Percentiles rank a stretch among this genome's conserved stretches.
phyloP scores from a whole-genome alignment of 2,329 filamentous ascomycete genomes.

The Aureobasidium sp. region DNA sequence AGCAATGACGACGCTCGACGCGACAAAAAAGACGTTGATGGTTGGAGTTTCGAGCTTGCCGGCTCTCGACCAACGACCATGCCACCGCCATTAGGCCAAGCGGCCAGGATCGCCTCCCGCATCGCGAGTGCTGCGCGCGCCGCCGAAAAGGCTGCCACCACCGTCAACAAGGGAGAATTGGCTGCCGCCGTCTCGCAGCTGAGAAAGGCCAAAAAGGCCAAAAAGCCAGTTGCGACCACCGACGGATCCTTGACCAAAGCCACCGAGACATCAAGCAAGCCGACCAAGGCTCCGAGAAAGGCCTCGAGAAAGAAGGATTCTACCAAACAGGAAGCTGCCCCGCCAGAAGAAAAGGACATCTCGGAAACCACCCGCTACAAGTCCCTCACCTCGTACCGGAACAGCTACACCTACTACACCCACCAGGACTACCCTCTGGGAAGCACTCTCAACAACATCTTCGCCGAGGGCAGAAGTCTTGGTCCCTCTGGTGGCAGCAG shows the following conservation, averaged over 20 bases:
- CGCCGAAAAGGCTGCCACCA: neutral
- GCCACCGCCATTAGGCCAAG: neutral
- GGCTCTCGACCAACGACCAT: neutral
- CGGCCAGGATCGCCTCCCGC: neutral
- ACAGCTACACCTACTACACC: neutral
- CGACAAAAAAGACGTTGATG: conserved; percentile 9
- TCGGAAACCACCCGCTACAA: neutral
- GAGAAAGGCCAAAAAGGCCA: neutral
- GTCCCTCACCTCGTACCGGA: neutral
- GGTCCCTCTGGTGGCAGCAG: neutral
- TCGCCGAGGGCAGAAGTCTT: neutral
- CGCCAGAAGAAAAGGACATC: neutral
- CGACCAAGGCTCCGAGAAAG: neutral
- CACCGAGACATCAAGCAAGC: neutral
- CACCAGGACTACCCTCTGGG: conserved; percentile 10
- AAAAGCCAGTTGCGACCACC: neutral
- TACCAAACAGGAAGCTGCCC: neutral
- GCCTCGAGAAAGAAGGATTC: neutral
- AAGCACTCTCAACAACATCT: neutral
- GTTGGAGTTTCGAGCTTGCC: neutral
- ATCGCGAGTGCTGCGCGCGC: neutral
- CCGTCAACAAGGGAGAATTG: neutral
- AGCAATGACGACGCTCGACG: neutral
- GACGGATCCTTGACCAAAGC: neutral
- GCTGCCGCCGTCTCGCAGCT: neutral